Conservation (phyloP, 805 yeast genomes). For the Myxozyma sirexii region DNA sequence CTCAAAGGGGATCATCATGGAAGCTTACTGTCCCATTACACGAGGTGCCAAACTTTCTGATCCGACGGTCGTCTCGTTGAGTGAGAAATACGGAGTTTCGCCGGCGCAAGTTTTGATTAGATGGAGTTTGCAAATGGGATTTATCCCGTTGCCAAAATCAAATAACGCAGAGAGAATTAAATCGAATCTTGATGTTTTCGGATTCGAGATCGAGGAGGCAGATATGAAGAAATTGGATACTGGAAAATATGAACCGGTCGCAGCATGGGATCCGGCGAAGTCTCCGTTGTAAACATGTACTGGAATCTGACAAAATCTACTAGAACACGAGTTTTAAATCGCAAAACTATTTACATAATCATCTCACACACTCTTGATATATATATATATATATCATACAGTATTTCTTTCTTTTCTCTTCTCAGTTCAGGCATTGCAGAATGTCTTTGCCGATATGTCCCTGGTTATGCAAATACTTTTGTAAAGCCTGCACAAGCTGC, state of each 20-base stretch:
- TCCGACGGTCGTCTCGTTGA: slow-evolving; percentile 42
- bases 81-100: slow-evolving; percentile 46
- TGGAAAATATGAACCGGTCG: slow-evolving; percentile 37
- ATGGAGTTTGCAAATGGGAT: slow-evolving; percentile 54
- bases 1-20: slow-evolving; percentile 52
- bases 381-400: background rate
- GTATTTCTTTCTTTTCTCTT: background rate
- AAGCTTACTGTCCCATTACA: slow-evolving; percentile 69
- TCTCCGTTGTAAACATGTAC: background rate
- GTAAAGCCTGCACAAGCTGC: slow-evolving; percentile 60
- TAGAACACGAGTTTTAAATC: background rate
- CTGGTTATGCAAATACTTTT: slow-evolving; percentile 51
- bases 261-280: slow-evolving; percentile 44
- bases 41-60: slow-evolving; percentile 51
- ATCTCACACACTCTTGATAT: background rate
- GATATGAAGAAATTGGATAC: slow-evolving; percentile 40
- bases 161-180: slow-evolving; percentile 53
- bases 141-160: slow-evolving; percentile 68
- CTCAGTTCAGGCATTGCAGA: slow-evolving; percentile 19
- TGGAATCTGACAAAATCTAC: background rate
- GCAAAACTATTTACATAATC: background rate
- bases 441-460: slow-evolving; percentile 35
- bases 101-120: slow-evolving; percentile 53
- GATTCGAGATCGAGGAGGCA: slow-evolving; percentile 44
- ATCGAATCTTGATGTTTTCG: slow-evolving; percentile 58